Evolutionary conservation across 1,284 basidiomycete species (phyloP).

Genomic region (Stereum hirsutum): DNA sequence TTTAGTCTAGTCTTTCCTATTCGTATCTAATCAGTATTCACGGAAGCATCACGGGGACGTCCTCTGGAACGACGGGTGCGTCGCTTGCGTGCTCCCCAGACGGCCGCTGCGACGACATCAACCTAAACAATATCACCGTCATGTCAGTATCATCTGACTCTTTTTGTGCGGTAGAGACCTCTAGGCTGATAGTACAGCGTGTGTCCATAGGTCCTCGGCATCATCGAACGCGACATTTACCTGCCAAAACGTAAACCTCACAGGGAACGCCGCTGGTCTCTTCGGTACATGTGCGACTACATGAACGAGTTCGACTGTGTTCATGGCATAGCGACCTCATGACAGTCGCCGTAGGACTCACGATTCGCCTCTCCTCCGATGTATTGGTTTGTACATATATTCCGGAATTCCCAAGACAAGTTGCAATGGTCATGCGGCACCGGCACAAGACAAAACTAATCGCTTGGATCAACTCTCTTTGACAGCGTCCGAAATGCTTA

Average conservation of each 20-base stretch:
- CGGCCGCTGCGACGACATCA: conserved; percentile 36
- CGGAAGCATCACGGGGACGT: conserved; percentile 44
- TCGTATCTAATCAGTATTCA: background rate
- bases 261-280: conserved; percentile 19
- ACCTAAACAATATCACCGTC: conserved; percentile 35
- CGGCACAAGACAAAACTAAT: too few relatives aligned
- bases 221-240: conserved; percentile 19
- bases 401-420: background rate
- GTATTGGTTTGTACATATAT: background rate
- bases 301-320: too few relatives aligned
- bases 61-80: conserved; percentile 44
- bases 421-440: background rate
- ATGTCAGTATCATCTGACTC: conserved; percentile 15
- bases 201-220: conserved; percentile 15
- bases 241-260: conserved; percentile 23
- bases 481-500: too few relatives aligned
- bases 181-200: background rate
- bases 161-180: background rate
- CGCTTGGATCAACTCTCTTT: too few relatives aligned
- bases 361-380: too few relatives aligned
- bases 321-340: too few relatives aligned
- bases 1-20: background rate
- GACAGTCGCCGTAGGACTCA: too few relatives aligned
- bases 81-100: conserved; percentile 47
- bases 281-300: conserved; percentile 19